Conservation (phyloP, 2,329 filamentous ascomycete genomes). For the Curvularia spicifera region DNA sequence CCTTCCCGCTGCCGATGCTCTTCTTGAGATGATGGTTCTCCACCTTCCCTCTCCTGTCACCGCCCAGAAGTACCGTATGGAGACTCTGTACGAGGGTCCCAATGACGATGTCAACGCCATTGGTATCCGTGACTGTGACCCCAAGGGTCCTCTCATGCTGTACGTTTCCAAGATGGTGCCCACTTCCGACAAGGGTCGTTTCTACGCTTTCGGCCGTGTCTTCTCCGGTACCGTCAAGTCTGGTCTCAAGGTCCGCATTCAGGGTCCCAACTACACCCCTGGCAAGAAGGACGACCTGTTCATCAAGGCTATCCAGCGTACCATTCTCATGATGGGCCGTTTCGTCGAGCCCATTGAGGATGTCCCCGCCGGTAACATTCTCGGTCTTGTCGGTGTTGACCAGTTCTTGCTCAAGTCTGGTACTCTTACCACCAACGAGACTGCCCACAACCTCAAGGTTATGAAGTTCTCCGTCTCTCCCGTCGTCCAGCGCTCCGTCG, state of each 20-base stretch:
- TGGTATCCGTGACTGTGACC: slow-evolving; percentile 97
- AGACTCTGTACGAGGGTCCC: slow-evolving; percentile 99
- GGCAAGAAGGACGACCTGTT: slow-evolving; percentile 99
- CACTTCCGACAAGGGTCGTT: slow-evolving; percentile 98
- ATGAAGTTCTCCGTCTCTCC: slow-evolving; percentile 99
- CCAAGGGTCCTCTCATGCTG: slow-evolving; percentile 98
- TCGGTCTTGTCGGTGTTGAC: slow-evolving; percentile 98
- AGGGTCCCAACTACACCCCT: slow-evolving; percentile 97
- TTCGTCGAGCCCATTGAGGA: slow-evolving; percentile 99
- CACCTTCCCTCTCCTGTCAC: slow-evolving; percentile 96
- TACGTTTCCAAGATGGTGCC: slow-evolving; percentile 99
- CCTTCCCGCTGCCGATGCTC: slow-evolving; percentile 95
- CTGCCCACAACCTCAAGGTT: slow-evolving; percentile 99
- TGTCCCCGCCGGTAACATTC: slow-evolving; percentile 99
- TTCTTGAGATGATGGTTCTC: slow-evolving; percentile 99
- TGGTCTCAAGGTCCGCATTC: slow-evolving; percentile 99
- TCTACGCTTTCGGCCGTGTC: slow-evolving; percentile 99
- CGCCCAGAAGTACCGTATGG: slow-evolving; percentile 95
- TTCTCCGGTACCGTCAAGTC: slow-evolving; percentile 98
- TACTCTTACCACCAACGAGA: slow-evolving; percentile 96
- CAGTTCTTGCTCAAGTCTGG: slow-evolving; percentile 99
- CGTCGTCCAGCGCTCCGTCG: slow-evolving; percentile 96
- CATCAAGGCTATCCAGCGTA: slow-evolving; percentile 99
- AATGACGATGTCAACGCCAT: slow-evolving; percentile 89
- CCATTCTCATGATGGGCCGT: slow-evolving; percentile 99